Percentiles rank a stretch among this genome's conserved stretches.
phyloP scores from a whole-genome alignment of 768 basidiomycete species.

The Tremella yokohamensis region DNA sequence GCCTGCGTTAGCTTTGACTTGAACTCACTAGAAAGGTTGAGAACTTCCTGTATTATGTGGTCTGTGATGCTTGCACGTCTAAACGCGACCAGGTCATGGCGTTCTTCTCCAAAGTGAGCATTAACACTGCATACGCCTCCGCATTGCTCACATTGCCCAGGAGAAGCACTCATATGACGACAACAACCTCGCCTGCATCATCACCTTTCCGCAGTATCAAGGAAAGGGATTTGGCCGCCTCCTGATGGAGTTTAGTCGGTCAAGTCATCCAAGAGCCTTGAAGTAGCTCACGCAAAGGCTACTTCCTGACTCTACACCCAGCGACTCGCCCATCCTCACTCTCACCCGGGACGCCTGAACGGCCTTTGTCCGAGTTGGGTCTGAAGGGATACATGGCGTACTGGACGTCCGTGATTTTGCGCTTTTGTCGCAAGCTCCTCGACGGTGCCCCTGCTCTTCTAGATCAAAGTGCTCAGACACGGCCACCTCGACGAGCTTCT shows the following conservation, averaged over 20 bases:
- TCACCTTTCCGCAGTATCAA: slow-evolving; percentile 90
- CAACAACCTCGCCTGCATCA: slow-evolving; percentile 94
- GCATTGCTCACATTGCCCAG: slow-evolving; percentile 50
- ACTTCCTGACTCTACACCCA: slow-evolving; percentile 66
- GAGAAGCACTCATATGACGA: slow-evolving; percentile 95
- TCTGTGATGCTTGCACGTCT: slow-evolving; percentile 73
- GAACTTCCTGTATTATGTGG: slow-evolving; percentile 77
- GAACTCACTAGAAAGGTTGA: slow-evolving; percentile 39
- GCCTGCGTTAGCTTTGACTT: not conserved
- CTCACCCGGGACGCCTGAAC: slow-evolving; percentile 85
- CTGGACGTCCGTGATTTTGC: slow-evolving; percentile 42
- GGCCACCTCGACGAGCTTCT: not conserved
- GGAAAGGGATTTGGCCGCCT: slow-evolving; percentile 86
- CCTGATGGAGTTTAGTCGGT: slow-evolving; percentile 95
- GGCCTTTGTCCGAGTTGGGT: slow-evolving; percentile 90
- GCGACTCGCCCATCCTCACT: slow-evolving; percentile 59
- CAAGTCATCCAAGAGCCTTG: not conserved
- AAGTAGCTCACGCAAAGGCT: slow-evolving; percentile 59
- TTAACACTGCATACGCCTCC: not conserved
- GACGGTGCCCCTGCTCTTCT: not conserved
- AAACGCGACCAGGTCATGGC: slow-evolving; percentile 75
- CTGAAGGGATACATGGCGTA: slow-evolving; percentile 69
- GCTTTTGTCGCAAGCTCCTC: slow-evolving; percentile 12
- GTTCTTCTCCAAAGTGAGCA: slow-evolving; percentile 65
- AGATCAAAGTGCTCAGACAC: not conserved